A percentile compares a stretch with the other conserved stretches of the same genome.
phyloP scores from a whole-genome alignment of 768 basidiomycete genomes.

The Sporobolomyces pararoseus region DNA sequence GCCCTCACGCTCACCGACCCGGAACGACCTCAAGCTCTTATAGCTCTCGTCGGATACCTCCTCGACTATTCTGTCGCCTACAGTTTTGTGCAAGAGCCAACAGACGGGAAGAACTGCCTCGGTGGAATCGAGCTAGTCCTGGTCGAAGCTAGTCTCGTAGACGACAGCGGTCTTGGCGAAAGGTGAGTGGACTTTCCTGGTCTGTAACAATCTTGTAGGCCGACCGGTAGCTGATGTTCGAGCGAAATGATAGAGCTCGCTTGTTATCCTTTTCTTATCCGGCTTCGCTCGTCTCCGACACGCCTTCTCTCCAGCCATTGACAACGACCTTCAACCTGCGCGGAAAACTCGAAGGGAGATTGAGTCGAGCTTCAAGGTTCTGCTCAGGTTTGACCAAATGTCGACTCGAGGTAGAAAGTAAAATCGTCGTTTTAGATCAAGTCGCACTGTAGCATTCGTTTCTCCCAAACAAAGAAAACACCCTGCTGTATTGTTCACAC shows the following conservation, averaged over 20 bases:
- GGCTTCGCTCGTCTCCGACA: not conserved
- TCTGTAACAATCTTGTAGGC: not conserved
- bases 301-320: not conserved
- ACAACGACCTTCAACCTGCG: too few relatives aligned
- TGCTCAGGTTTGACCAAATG: too few relatives aligned
- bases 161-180: not conserved
- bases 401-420: not conserved
- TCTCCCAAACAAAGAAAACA: not conserved
- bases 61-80: conserved; percentile 31
- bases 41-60: conserved; percentile 15
- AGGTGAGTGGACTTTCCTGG: not conserved
- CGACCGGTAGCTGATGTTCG: not conserved
- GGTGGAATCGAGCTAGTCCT: conserved; percentile 18
- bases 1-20: not conserved
- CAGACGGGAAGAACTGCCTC: conserved; percentile 17
- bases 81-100: not conserved
- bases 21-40: not conserved
- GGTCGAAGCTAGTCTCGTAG: not conserved
- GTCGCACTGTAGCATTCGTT: conserved; percentile 20
- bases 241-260: not conserved
- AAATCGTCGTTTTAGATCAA: not conserved
- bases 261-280: conserved; percentile 28
- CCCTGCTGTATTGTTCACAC: not conserved
- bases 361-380: too few relatives aligned
- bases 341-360: too few relatives aligned